Base-by-base conservation (phyloP, 2,329 filamentous ascomycete genomes). In the Albifimbria verrucaria region DNA sequence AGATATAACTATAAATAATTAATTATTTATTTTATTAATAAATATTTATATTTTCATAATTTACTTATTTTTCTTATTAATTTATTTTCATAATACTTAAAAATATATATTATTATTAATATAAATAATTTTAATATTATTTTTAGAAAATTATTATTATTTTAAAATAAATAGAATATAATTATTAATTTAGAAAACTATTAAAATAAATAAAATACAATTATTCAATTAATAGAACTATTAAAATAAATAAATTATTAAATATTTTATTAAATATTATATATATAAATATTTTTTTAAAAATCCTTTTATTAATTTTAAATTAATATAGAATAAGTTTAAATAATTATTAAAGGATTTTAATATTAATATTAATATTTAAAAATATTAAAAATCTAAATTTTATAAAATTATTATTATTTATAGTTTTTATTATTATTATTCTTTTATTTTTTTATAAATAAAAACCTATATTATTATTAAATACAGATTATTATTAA, bases 11-110 rank as follows among this genome's bases (percentile, higher is more conserved):
- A 50, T 45, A 46, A 22, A 46, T 32, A 46, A 7, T 6, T 50
- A 39, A 41, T 50, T 39, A 41, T 21, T 41, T 10, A 41, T 41
- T 25, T 41, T 25, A 18, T 18, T 49, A 49, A 25, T 32, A 48
- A 18, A 11, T 25, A 41, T 48, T 39, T 5, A 24, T 22, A 41
- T 48, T 21, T 18, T 52, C 42, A 20, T 32, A 48, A 18, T 21
- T 25, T 48, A 39, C 28, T n/a, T 41, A 26, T 42, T 48, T 48
- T 42, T 42, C 41, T 48, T 51, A 54, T 28, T 45, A 28, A 26
- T 41, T 21, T 51, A 50, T 48, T 47, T 50, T 36, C 42, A 50
- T 43, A 39, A 48, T 24, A 32, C 48, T 48, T 46, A 46, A 48
- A 32, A 32, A 9, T n/a, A 32, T 32, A 32, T 32, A 32, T 43